Evolutionary conservation across 176 grass and related monocot species (phyloP), one percentile per base, ranked within the genome.

Genomic region (Oryza meyeriana): DNA sequence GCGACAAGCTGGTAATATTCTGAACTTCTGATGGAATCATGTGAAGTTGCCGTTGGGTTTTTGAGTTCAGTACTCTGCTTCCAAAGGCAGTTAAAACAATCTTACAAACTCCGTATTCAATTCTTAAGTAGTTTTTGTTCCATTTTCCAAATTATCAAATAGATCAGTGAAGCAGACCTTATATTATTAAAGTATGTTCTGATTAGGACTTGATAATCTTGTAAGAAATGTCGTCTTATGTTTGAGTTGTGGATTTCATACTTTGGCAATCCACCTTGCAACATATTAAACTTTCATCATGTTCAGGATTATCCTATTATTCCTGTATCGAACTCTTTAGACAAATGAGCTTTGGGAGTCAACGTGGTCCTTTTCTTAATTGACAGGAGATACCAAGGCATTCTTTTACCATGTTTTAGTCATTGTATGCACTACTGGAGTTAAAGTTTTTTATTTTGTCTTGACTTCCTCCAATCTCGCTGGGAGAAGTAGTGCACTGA

Each of bases 1-100:
- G 96, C 36, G 96, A 98, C 67, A 98, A 98, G 70, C 77, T 98
- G 92, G 96, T 98, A 95, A 93, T 3, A 16, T 80, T 79, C 27
- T 80, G 10, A 18, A 74, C 25, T 44, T 64, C 39, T 76, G 27
- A 74, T 74, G 42, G 32, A 31, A 66, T 55, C 1, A 52, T 68
- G 48, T 50, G 8, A 30, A 59, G 0, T 13, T 25, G 55, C 7
- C 7, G 0, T 59, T 25, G 9, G 55, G 2, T n/a, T 68, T 80
- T 65, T 18, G 10, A 9, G 44, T 79, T 41, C 65, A 50, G 12
- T 17, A 18, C 25, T 42, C 69, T 79, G 10, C 18, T 45, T 32
- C 28, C 18, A 79, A 67, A 66, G 44, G 12, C 39, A 48, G 41
- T 65, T 4, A 39, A 32, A 62, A 20, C 58, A 63, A 28, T 40